Percentiles rank a stretch among this genome's conserved stretches.
phyloP scores from a whole-genome alignment of 2,329 filamentous ascomycete species.

The Albophoma yamanashiensis region DNA sequence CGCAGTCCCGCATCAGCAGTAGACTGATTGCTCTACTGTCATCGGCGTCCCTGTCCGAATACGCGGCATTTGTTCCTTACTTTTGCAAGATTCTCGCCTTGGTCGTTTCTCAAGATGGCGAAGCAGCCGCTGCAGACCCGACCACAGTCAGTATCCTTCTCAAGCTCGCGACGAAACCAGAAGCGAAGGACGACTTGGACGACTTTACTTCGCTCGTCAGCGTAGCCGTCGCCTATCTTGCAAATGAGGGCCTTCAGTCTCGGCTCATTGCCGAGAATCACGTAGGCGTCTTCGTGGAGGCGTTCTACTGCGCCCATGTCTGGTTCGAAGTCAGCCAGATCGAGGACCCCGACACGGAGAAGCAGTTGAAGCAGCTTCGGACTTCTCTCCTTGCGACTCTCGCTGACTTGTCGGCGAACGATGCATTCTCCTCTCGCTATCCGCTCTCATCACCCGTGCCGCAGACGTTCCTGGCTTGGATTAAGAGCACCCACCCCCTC shows the following conservation, averaged over 20 bases:
- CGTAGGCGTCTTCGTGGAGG: constrained; percentile 32
- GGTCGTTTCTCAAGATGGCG: constrained; percentile 40
- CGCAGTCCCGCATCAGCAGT: constrained; percentile 36
- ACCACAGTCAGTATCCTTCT: constrained; percentile 39
- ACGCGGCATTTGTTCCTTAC: constrained; percentile 34
- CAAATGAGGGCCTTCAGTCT: constrained; percentile 39
- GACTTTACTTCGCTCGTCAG: constrained; percentile 42
- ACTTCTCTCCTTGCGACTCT: constrained; percentile 38
- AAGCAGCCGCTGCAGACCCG: constrained; percentile 30
- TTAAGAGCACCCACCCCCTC: constrained; percentile 25
- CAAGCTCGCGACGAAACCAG: constrained; percentile 30
- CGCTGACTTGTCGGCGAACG: constrained; percentile 41
- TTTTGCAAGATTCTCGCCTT: constrained; percentile 47
- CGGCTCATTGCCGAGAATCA: constrained; percentile 29
- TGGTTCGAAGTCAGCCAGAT: constrained; percentile 26
- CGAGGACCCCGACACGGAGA: constrained; percentile 33
- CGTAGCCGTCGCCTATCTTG: constrained; percentile 44
- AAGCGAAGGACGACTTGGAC: constrained; percentile 35
- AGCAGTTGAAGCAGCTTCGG: constrained; percentile 36
- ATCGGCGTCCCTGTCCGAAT: constrained; percentile 29
- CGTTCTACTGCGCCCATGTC: constrained; percentile 37
- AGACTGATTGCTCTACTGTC: constrained; percentile 38
- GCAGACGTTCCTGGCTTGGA: constrained; percentile 35
- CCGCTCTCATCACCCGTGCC: constrained; percentile 31
- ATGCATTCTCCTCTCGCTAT: constrained; percentile 31